These are phyloP conservation scores for Physaria fendleri DNA, from an alignment of 345 rosid genomes.

Conservation along the genomic window DNA sequence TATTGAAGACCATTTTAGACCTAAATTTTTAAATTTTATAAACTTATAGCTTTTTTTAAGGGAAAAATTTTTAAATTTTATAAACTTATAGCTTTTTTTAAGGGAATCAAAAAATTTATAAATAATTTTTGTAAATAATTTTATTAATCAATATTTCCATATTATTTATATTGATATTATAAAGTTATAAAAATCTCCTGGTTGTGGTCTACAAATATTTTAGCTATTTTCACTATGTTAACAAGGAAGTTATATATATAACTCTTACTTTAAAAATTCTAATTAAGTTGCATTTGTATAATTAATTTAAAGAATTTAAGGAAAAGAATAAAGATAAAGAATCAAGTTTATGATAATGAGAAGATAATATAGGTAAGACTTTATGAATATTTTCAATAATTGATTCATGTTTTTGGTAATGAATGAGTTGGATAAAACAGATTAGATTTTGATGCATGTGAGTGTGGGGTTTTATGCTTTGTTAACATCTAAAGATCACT, in stretches of 20 bases:
- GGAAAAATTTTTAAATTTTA: no score
- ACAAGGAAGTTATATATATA: not conserved
- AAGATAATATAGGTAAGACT: constrained; percentile 1
- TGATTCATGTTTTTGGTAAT: not conserved
- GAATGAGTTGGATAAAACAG: constrained; percentile 17
- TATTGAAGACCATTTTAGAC: no score
- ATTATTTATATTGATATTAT: no score
- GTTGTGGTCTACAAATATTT: not conserved
- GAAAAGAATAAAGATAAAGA: not conserved
- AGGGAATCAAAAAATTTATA: no score
- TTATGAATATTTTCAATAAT: not conserved
- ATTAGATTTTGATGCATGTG: constrained; percentile 25
- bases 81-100: no score
- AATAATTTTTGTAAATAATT: no score
- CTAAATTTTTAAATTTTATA: no score
- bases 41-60: no score
- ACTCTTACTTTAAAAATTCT: not conserved
- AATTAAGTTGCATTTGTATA: not conserved
- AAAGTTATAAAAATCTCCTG: no score
- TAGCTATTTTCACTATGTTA: not conserved
- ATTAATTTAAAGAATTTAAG: not conserved
- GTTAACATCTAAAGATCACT: not conserved
- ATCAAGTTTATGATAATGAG: not conserved
- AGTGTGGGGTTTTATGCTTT: constrained; percentile 32
- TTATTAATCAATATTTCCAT: not conserved